These are phyloP conservation scores for Cinnamomum chago DNA, from an alignment of 164 flowering plant genomes.

Conservation along the genomic window DNA sequence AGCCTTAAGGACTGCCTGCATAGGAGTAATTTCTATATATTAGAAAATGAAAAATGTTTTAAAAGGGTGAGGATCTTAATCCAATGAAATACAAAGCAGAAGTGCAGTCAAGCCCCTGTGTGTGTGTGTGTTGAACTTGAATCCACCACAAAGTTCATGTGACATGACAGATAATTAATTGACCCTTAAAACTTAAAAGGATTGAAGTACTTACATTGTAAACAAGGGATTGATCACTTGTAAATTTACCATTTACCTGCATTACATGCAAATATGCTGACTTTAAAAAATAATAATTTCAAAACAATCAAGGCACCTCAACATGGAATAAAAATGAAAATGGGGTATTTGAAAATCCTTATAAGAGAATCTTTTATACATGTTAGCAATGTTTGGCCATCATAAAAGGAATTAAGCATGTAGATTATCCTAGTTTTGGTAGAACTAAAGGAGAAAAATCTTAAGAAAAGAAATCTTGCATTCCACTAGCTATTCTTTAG, in stretches of 20 bases:
- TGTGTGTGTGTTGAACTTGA: too few species aligned
- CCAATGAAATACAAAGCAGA: background rate
- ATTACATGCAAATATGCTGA: slow-evolving; percentile 9
- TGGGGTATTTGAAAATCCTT: background rate
- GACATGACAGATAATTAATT: background rate
- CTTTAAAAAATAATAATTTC: background rate
- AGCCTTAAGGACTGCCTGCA: slow-evolving; percentile 90
- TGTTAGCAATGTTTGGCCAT: too few species aligned
- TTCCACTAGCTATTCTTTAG: too few species aligned
- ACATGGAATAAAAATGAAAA: background rate
- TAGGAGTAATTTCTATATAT: slow-evolving; percentile 3
- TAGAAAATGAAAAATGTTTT: background rate
- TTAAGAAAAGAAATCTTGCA: too few species aligned
- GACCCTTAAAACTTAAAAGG: background rate
- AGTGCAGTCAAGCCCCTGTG: too few species aligned
- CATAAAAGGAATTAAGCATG: too few species aligned
- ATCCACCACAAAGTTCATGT: background rate
- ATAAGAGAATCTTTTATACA: too few species aligned
- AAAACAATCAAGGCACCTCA: background rate
- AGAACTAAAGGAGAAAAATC: too few species aligned
- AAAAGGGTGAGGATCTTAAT: background rate
- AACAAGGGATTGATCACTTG: slow-evolving; percentile 63
- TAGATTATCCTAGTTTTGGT: too few species aligned
- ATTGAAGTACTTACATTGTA: slow-evolving; percentile 59
- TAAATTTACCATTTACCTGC: slow-evolving; percentile 95